Percentiles rank a stretch among this genome's conserved stretches.
These are phyloP conservation scores for Fusarium multiceps DNA, from an alignment of 2,329 filamentous ascomycete species.

Conservation along the genomic window DNA sequence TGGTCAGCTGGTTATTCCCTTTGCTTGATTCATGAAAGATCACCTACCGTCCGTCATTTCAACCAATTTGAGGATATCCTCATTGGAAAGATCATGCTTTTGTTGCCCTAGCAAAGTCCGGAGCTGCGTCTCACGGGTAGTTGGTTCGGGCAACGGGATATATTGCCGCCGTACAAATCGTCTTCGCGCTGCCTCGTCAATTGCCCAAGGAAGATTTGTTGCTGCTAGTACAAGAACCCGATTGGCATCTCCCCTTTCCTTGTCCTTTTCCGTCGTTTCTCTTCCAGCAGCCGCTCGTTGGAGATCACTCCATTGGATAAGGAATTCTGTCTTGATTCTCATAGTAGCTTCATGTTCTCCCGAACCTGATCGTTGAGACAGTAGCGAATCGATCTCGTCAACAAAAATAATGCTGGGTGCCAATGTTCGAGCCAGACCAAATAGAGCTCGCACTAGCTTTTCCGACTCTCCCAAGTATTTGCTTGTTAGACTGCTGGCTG, in stretches of 20 bases:
- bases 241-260: constrained; percentile 81
- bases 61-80: constrained; percentile 81
- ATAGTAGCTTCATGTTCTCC: constrained; percentile 93
- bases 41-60: constrained; percentile 81
- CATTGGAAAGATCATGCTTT: constrained; percentile 79
- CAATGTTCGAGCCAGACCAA: constrained; percentile 86
- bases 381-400: constrained; percentile 94
- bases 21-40: neutral
- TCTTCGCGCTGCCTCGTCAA: constrained; percentile 92
- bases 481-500: constrained; percentile 90
- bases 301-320: constrained; percentile 97
- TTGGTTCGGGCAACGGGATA: constrained; percentile 89
- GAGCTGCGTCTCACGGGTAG: constrained; percentile 83
- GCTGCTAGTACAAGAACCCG: constrained; percentile 93
- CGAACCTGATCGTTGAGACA: constrained; percentile 84
- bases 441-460: constrained; percentile 93
- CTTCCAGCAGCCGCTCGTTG: constrained; percentile 91
- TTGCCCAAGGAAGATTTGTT: constrained; percentile 97
- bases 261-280: constrained; percentile 74
- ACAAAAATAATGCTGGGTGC: constrained; percentile 98
- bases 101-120: constrained; percentile 85
- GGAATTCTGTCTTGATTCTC: constrained; percentile 95
- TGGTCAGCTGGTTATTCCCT: constrained; percentile 7
- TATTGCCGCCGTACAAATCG: constrained; percentile 95
- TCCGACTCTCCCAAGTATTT: constrained; percentile 98